Evolutionary conservation across 148 eudicot genomes (phyloP), one percentile per base, ranked within the genome.

Genomic region (Fagopyrum esculentum): DNA sequence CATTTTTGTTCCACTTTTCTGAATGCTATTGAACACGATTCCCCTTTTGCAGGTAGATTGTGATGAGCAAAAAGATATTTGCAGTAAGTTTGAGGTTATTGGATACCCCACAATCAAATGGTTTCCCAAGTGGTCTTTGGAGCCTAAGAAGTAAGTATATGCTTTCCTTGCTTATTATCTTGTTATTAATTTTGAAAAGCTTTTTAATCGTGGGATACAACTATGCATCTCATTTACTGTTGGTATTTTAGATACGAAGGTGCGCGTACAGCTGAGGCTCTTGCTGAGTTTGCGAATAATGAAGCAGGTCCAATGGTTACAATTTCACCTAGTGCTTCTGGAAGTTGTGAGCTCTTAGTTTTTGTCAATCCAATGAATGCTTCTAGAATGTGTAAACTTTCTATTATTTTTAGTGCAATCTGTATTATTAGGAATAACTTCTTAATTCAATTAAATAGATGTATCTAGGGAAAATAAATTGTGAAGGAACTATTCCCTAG

Each of bases 41-140:
- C n/a, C n/a, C n/a, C n/a, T n/a, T n/a, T n/a, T n/a, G n/a, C n/a
- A n/a, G n/a, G n/a, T n/a, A n/a, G n/a, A n/a, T n/a, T n/a, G n/a
- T n/a, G n/a, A 95, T 83, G 97, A 90, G 46, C 98, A 95, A 10
- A 95, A 95, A 82, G 77, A 78, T 70, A 52, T 92, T 49, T 95
- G 98, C 73, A 74, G 88, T 83, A 95, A 95, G 80, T 92, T 75
- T 81, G 98, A 87, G 45, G 98, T 95, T 75, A 79, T 87, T 75
- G 98, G 98, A 15, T 95, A 95, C 79, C 98, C 98, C 76, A 92
- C 98, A 63, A 77, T 95, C 69, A 88, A 95, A 77, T 95, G 98
- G 98, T 95, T 95, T 81, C 97, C 97, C 60, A 95, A 95, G 82
- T 97, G 97, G 55, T 90, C 98, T 71, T 78, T 95, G 86, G 97